A percentile compares a stretch with the other conserved stretches of the same genome.
Evolutionary conservation across 2,329 filamentous ascomycete genomes (phyloP).

Genomic region (Emmonsiellopsis sp.): DNA sequence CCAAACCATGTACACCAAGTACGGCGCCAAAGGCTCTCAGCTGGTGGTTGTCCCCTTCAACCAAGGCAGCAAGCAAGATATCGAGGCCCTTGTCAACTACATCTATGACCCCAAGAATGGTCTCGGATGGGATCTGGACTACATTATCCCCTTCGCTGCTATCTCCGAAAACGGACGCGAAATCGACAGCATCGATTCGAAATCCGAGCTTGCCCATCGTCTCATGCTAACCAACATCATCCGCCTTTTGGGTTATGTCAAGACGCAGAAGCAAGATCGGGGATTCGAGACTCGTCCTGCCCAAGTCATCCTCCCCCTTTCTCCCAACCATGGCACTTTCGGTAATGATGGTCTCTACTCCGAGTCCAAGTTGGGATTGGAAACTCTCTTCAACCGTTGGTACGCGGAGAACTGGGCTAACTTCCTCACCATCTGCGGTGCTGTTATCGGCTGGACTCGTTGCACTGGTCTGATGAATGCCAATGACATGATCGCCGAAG

Average conservation of each 20-base stretch:
- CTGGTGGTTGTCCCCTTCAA: slow-evolving; percentile 98
- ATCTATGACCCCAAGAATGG: slow-evolving; percentile 96
- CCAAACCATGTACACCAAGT: slow-evolving; percentile 95
- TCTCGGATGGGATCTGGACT: slow-evolving; percentile 96
- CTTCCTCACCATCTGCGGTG: slow-evolving; percentile 96
- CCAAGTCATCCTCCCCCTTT: slow-evolving; percentile 90
- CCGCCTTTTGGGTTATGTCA: slow-evolving; percentile 81
- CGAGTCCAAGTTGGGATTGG: slow-evolving; percentile 91
- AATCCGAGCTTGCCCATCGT: slow-evolving; percentile 93
- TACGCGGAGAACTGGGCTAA: slow-evolving; percentile 95
- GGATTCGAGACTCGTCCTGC: slow-evolving; percentile 92
- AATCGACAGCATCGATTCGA: slow-evolving; percentile 93
- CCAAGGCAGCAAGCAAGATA: slow-evolving; percentile 95
- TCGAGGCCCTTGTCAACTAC: slow-evolving; percentile 87
- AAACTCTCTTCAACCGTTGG: slow-evolving; percentile 98
- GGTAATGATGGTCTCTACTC: slow-evolving; percentile 97
- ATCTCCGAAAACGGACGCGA: slow-evolving; percentile 97
- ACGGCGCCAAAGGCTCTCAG: slow-evolving; percentile 86
- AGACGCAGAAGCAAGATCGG: slow-evolving; percentile 76
- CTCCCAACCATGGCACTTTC: slow-evolving; percentile 96
- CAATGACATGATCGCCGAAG: slow-evolving; percentile 96
- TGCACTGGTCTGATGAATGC: slow-evolving; percentile 96
- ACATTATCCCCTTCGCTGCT: slow-evolving; percentile 89
- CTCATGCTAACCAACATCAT: slow-evolving; percentile 98
- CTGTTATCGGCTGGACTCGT: slow-evolving; percentile 97